Evolutionary conservation across 1,284 basidiomycete species (phyloP), one percentile per base, ranked within the genome.

Genomic region (Moesziomyces antarcticus): DNA sequence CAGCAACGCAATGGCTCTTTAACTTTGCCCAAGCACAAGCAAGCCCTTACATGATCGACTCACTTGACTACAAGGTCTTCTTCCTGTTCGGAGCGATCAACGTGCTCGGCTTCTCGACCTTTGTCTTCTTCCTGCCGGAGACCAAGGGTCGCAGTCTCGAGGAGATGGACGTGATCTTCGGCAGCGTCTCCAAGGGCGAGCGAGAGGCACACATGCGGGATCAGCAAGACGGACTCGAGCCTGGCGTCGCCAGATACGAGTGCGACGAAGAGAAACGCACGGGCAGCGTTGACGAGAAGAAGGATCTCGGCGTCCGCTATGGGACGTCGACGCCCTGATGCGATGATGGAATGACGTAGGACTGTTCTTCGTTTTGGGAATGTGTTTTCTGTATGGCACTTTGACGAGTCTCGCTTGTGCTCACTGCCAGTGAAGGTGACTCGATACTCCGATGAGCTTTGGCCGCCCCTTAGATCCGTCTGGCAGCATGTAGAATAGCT

Each of bases 111-210:
- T 67, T 69, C 59, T 48, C 55, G 64, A 41, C 73, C 49, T 85
- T 85, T 60, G 80, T 81, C 40, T 85, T 84, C 74, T 85, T 83
- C 71, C 78, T 86, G 40, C 85, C 85, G 24, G 85, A 86, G 64
- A 85, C 85, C 45, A 80, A 79, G 52, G 83, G 83, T 6, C 58
- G 84, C 40, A 77, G 78, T 6, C 84, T 85, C 55, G 85, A 85
- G 78, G 90, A 91, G 78, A 92, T 93, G 91, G 92, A 93, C 82
- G 84, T 93, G 78, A 87, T 93, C 71, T 93, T 93, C 76, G 92
- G 91, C 4, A 78, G 89, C 0, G 87, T 92, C 25, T 87, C 87
- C 21, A 86, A 85, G 22, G 89, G 89, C 75, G 80, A 89, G 73
- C 88, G 91, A 57, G 85, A 86, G 50, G 87, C 86, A 3, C 86